phyloP scores from a whole-genome alignment of 495 filamentous ascomycete genomes.

The Lichenothelia convexa region DNA sequence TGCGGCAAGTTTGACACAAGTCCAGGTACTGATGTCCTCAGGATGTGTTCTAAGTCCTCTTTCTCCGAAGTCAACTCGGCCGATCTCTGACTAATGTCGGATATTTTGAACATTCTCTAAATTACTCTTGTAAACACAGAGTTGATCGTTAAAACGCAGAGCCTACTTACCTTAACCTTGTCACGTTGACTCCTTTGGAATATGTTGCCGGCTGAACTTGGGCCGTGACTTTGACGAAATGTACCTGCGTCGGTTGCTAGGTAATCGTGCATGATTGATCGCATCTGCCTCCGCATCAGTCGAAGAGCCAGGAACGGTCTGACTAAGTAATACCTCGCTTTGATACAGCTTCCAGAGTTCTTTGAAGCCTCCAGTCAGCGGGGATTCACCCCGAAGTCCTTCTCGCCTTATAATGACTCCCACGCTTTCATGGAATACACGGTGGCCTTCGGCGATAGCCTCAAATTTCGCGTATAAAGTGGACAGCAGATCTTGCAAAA shows the following conservation, averaged over 20 bases:
- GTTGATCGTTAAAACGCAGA: neutral
- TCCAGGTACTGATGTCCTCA: constrained; percentile 79
- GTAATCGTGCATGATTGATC: constrained; percentile 88
- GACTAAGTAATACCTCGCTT: constrained; percentile 38
- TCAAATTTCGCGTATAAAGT: constrained; percentile 94
- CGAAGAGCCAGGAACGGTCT: constrained; percentile 24
- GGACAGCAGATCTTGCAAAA: constrained; percentile 77
- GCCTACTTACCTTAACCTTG: constrained; percentile 36
- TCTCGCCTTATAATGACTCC: constrained; percentile 65
- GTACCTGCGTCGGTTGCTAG: constrained; percentile 78
- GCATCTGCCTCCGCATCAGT: constrained; percentile 35
- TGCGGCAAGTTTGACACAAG: constrained; percentile 63
- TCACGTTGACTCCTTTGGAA: constrained; percentile 46
- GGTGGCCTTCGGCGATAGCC: constrained; percentile 87
- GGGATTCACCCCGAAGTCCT: constrained; percentile 32
- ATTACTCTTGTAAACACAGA: constrained; percentile 1
- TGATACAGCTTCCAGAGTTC: constrained; percentile 89
- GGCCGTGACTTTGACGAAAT: constrained; percentile 28
- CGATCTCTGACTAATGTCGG: constrained; percentile 61
- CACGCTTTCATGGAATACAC: constrained; percentile 81
- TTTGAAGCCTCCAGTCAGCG: constrained; percentile 62
- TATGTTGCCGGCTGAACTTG: constrained; percentile 34
- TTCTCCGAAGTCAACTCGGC: constrained; percentile 60
- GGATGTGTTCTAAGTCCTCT: constrained; percentile 77
- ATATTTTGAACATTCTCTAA: constrained; percentile 71